Percentiles rank a stretch among this genome's conserved stretches.
phyloP scores from a whole-genome alignment of 73 alveolate genomes.

The Tetrahymena borealis region DNA sequence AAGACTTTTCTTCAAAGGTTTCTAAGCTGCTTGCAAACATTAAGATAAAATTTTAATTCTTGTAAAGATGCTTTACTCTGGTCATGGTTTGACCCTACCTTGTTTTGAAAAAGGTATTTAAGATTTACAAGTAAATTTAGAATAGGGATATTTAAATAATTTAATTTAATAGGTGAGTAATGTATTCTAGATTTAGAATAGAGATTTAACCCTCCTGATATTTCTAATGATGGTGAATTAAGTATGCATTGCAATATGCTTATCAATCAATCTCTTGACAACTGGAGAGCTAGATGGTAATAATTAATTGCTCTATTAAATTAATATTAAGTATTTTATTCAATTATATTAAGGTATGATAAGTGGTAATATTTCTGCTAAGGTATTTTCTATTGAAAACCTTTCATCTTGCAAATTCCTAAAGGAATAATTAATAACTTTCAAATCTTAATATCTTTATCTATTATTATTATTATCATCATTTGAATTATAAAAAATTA shows the following conservation, averaged over 20 bases:
- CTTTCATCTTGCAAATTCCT: not conserved
- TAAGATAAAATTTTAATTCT: slow-evolving; percentile 78
- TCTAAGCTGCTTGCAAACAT: slow-evolving; percentile 58
- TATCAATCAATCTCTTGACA: slow-evolving; percentile 33
- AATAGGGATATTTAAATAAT: not conserved
- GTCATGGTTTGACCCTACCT: slow-evolving; percentile 74
- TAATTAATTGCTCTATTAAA: not conserved
- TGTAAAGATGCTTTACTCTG: slow-evolving; percentile 95
- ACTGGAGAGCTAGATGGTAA: slow-evolving; percentile 45
- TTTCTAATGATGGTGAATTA: slow-evolving; percentile 37
- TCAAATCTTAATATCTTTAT: not conserved
- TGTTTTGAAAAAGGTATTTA: slow-evolving; percentile 68
- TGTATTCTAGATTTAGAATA: slow-evolving; percentile 25
- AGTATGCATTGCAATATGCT: slow-evolving; percentile 25
- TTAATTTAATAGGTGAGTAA: not conserved
- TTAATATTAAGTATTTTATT: not conserved
- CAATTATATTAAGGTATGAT: slow-evolving; percentile 1
- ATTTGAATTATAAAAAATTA: no score
- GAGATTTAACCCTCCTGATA: slow-evolving; percentile 25
- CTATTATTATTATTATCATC: not conserved
- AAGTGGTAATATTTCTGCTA: slow-evolving; percentile 34
- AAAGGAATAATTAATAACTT: not conserved
- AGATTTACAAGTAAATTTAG: slow-evolving; percentile 40
- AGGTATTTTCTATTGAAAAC: slow-evolving; percentile 39
- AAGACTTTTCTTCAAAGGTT: slow-evolving; percentile 49